Conservation (phyloP, 1,284 basidiomycete genomes). For the Xerocomus nothofagi region DNA sequence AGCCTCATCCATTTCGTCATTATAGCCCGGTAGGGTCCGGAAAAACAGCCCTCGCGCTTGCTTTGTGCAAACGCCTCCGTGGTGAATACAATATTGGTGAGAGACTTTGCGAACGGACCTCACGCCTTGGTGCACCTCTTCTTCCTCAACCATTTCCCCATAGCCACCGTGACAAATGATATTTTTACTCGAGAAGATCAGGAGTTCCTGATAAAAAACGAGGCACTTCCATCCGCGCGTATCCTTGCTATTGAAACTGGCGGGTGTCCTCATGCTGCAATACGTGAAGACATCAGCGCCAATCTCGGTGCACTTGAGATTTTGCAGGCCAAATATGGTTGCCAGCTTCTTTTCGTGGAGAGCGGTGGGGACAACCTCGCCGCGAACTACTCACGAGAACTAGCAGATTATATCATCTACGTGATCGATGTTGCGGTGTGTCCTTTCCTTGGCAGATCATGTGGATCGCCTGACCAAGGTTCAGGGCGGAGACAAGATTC, state of each 20-base stretch:
- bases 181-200: conserved; percentile 98
- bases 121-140: background rate
- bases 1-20: conserved; percentile 6
- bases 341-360: conserved; percentile 90
- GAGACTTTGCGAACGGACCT: conserved; percentile 17
- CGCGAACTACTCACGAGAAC: conserved; percentile 93
- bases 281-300: conserved; percentile 95
- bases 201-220: conserved; percentile 93
- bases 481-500: conserved; percentile 96
- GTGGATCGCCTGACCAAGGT: conserved; percentile 11
- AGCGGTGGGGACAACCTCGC: conserved; percentile 95
- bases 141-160: conserved; percentile 16
- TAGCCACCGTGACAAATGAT: conserved; percentile 94
- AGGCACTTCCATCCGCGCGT: conserved; percentile 81
- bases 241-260: conserved; percentile 98
- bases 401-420: conserved; percentile 98
- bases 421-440: conserved; percentile 82
- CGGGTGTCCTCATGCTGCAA: conserved; percentile 93
- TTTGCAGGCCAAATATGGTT: conserved; percentile 87
- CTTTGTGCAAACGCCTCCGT: conserved; percentile 85
- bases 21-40: conserved; percentile 92
- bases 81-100: conserved; percentile 87
- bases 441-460: conserved; percentile 5
- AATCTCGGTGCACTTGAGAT: conserved; percentile 95
- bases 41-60: conserved; percentile 93